Evolutionary conservation across 1,284 basidiomycete species (phyloP), one percentile per base, ranked within the genome.

Genomic region (Puccinia polysora): DNA sequence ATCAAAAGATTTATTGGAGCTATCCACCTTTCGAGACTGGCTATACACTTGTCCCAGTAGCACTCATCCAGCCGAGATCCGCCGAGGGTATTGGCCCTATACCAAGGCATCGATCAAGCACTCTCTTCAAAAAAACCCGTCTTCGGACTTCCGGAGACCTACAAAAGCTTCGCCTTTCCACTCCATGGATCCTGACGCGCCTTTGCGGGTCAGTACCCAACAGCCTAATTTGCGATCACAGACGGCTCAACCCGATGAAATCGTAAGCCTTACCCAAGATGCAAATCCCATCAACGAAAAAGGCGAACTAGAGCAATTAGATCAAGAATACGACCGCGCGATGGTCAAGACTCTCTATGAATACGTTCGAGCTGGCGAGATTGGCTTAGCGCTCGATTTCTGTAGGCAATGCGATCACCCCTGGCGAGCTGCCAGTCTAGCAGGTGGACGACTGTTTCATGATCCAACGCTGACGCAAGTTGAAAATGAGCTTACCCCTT

Each of bases 351-450:
- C 87, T 0, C 78, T 94, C 18, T 93, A 90, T 80, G 85, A 86
- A 40, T 88, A 88, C 75, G 82, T 92, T 7, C 85, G 91, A 38
- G 86, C 88, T 3, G 95, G 95, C 18, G 83, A 88, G 75, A 80
- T 96, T 20, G 88, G 89, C 32, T 86, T 89, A 20, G 94, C 93
- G 0, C 83, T 94, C 8, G 88, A 90, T 47, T 81, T 94, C 14
- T 95, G 91, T 78, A 82, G 87, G 75, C 87, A 87, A 76, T 88
- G 89, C 0, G 88, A 91, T 74, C 90, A 95, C 76, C 88, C 90
- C 2, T 97, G 94, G 94, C 84, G 91, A 34, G 90, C 91, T 0
- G 90, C 90, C 0, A 89, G 87, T 71, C 85, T 95, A 36, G 85
- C 88, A 4, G 92, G 91, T 1, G 87, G 89, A 0, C 79, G 85